Percentiles rank a stretch among this genome's conserved stretches.
Evolutionary conservation across 176 grass and related monocot species (phyloP).

Genomic region (Musa troglodytarum): DNA sequence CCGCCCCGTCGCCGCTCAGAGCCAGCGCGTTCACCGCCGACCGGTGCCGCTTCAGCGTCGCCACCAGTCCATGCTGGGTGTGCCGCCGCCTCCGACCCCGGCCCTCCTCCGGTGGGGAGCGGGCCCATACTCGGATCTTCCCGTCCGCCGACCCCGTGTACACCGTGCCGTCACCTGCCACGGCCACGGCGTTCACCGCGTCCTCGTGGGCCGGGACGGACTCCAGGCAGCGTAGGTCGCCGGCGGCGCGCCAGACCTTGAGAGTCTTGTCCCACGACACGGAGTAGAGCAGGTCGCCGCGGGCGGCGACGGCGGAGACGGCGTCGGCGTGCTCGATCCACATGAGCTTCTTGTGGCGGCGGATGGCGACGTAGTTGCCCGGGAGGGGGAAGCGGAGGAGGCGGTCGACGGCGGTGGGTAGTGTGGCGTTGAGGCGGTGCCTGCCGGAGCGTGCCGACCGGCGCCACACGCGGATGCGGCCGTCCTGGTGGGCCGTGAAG

Average conservation of each 20-base stretch:
- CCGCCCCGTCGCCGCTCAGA: constrained; percentile 29
- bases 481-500: constrained; percentile 78
- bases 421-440: constrained; percentile 48
- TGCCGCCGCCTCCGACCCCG: constrained; percentile 10
- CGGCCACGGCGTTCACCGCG: constrained; percentile 70
- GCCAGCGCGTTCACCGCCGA: constrained; percentile 81
- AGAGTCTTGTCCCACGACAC: constrained; percentile 91
- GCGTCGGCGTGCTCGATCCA: constrained; percentile 77
- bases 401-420: constrained; percentile 67
- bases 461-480: constrained; percentile 56
- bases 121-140: constrained; percentile 54
- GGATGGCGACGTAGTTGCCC: constrained; percentile 52
- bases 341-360: constrained; percentile 60
- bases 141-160: constrained; percentile 77
- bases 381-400: constrained; percentile 68
- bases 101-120: background rate
- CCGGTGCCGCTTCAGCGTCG: constrained; percentile 53
- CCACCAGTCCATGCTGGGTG: constrained; percentile 31
- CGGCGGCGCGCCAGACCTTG: constrained; percentile 68
- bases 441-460: constrained; percentile 20
- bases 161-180: constrained; percentile 51
- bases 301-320: constrained; percentile 46
- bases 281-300: constrained; percentile 62
- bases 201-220: constrained; percentile 75
- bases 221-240: constrained; percentile 64